Evolutionary conservation across 73 alveolate genomes (phyloP).

Genomic region (Blepharisma stoltei): DNA sequence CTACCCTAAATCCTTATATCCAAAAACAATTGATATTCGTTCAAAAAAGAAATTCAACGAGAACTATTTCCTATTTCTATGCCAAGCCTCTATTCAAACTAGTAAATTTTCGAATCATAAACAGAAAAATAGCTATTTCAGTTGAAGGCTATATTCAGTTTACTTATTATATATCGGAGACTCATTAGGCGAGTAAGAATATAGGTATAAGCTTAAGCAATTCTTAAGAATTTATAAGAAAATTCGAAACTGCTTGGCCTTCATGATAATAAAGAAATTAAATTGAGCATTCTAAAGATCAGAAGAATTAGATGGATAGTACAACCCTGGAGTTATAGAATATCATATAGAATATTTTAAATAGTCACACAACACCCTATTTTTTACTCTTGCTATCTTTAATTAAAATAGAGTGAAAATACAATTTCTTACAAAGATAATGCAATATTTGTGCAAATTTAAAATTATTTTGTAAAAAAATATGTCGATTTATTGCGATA

Average conservation of each 20-base stretch:
- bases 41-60: neutral
- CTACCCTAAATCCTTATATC: neutral
- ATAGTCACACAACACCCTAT: too few species aligned
- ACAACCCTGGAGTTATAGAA: conserved; percentile 28
- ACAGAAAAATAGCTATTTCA: conserved; percentile 14
- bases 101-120: neutral
- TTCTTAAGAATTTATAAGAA: neutral
- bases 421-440: too few species aligned
- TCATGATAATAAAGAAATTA: neutral
- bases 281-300: neutral
- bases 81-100: conserved; percentile 19
- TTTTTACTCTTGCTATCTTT: too few species aligned
- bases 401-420: too few species aligned
- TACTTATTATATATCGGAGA: neutral
- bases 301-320: neutral
- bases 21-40: neutral
- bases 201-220: conserved; percentile 1
- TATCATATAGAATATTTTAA: conserved; percentile 10
- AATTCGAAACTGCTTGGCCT: conserved; percentile 22
- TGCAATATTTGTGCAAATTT: too few species aligned
- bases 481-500: too few species aligned
- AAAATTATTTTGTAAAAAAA: too few species aligned
- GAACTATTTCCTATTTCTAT: neutral
- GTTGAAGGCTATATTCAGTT: neutral
- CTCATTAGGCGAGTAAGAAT: conserved; percentile 15